Evolutionary conservation across 2,329 filamentous ascomycete genomes (phyloP).

Genomic region (Sphaerostilbella broomeana): DNA sequence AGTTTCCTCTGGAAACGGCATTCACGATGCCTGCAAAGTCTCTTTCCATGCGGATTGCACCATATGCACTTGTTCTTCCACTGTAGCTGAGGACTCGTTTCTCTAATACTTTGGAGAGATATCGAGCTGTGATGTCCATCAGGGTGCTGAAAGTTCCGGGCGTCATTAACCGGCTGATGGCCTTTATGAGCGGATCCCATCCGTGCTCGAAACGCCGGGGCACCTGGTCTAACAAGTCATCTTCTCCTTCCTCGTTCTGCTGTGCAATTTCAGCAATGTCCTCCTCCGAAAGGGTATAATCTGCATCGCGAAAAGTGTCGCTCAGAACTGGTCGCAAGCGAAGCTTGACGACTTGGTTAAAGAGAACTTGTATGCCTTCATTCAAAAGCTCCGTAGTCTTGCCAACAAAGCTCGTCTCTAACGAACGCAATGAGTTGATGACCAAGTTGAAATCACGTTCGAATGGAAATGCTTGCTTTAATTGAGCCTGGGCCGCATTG

Average conservation of each 20-base stretch:
- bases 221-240: slow-evolving; percentile 58
- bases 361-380: slow-evolving; percentile 79
- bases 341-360: slow-evolving; percentile 78
- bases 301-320: slow-evolving; percentile 85
- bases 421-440: slow-evolving; percentile 56
- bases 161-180: slow-evolving; percentile 79
- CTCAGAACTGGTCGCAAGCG: slow-evolving; percentile 77
- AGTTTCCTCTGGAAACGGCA: slow-evolving; percentile 62
- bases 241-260: slow-evolving; percentile 48
- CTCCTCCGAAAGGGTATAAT: slow-evolving; percentile 67
- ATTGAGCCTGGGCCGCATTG: slow-evolving; percentile 33
- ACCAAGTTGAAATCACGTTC: slow-evolving; percentile 68
- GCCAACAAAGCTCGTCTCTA: slow-evolving; percentile 64
- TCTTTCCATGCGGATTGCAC: slow-evolving; percentile 75
- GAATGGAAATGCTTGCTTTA: slow-evolving; percentile 71
- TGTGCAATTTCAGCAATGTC: slow-evolving; percentile 51
- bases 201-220: slow-evolving; percentile 72
- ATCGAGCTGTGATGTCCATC: slow-evolving; percentile 63
- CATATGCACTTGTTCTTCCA: slow-evolving; percentile 72
- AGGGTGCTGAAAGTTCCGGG: slow-evolving; percentile 68
- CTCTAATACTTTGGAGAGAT: slow-evolving; percentile 74
- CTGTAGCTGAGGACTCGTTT: slow-evolving; percentile 79
- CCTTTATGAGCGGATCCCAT: slow-evolving; percentile 81
- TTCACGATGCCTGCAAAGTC: slow-evolving; percentile 73
- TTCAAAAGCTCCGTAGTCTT: slow-evolving; percentile 78